Evolutionary conservation across 2,329 filamentous ascomycete species (phyloP).

Genomic region (Aspergillus melleus): DNA sequence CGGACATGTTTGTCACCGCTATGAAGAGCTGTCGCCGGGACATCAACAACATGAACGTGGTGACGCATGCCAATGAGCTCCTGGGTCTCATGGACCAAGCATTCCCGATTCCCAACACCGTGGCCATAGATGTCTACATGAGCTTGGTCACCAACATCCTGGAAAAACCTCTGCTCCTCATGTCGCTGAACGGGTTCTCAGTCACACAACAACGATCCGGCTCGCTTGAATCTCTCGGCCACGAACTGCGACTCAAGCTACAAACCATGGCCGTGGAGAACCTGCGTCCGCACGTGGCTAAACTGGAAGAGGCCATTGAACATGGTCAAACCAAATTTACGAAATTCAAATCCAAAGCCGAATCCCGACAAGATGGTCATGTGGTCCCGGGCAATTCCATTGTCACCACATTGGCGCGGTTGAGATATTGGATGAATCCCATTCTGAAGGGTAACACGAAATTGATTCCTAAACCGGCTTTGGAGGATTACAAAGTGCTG

Average conservation of each 20-base stretch:
- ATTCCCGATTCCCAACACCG: constrained; percentile 31
- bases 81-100: constrained; percentile 61
- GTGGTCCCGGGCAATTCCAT: constrained; percentile 25
- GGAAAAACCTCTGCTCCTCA: constrained; percentile 28
- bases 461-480: constrained; percentile 21
- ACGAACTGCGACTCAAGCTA: constrained; percentile 28
- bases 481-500: constrained; percentile 23
- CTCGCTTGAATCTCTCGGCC: constrained; percentile 20
- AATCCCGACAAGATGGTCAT: constrained; percentile 2
- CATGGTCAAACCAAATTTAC: constrained; percentile 7
- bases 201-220: constrained; percentile 11
- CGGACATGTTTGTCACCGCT: constrained; percentile 67
- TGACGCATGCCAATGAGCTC: constrained; percentile 65
- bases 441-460: constrained; percentile 26
- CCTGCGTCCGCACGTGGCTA: constrained; percentile 28
- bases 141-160: constrained; percentile 27
- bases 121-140: constrained; percentile 31
- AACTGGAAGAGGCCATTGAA: constrained; percentile 31
- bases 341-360: constrained; percentile 3
- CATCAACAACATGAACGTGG: constrained; percentile 69
- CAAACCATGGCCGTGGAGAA: constrained; percentile 21
- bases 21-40: constrained; percentile 74
- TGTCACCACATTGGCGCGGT: constrained; percentile 25
- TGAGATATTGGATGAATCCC: constrained; percentile 38
- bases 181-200: constrained; percentile 29